Conservation (phyloP, 1,139 yeast species). For the Suhomyces terraborum region DNA sequence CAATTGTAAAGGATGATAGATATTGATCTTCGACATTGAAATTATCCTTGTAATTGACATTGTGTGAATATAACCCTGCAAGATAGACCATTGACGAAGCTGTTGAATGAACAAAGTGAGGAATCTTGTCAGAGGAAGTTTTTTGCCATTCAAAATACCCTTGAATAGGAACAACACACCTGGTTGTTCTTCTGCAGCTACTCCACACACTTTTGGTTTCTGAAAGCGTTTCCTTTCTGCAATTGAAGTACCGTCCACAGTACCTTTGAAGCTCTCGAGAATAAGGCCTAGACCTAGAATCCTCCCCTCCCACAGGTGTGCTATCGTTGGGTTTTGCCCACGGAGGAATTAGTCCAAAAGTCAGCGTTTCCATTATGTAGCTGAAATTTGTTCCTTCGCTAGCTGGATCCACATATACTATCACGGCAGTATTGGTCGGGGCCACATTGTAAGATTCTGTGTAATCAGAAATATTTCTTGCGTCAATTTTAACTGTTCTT, state of each 20-base stretch:
- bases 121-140: slow-evolving; percentile 44
- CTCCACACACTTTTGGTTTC: slow-evolving; percentile 54
- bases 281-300: slow-evolving; percentile 15
- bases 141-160: slow-evolving; percentile 87
- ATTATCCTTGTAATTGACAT: slow-evolving; percentile 32
- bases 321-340: slow-evolving; percentile 45
- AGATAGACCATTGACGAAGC: slow-evolving; percentile 57
- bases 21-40: slow-evolving; percentile 25
- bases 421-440: slow-evolving; percentile 41
- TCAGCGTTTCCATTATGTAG: slow-evolving; percentile 41
- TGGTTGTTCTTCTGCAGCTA: slow-evolving; percentile 32
- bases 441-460: slow-evolving; percentile 41
- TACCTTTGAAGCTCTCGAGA: slow-evolving; percentile 35
- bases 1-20: slow-evolving; percentile 63
- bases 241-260: slow-evolving; percentile 54
- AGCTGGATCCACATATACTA: slow-evolving; percentile 28
- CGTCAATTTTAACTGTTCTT: slow-evolving; percentile 13
- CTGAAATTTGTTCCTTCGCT: slow-evolving; percentile 13
- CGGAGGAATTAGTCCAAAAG: slow-evolving; percentile 44
- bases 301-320: slow-evolving; percentile 23
- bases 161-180: slow-evolving; percentile 75
- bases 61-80: slow-evolving; percentile 70
- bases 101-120: slow-evolving; percentile 64
- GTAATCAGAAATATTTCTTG: slow-evolving; percentile 19
- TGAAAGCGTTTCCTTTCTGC: slow-evolving; percentile 58